These are phyloP conservation scores for Quercus agrifolia DNA, from an alignment of 306 rosid species.

Conservation along the genomic window DNA sequence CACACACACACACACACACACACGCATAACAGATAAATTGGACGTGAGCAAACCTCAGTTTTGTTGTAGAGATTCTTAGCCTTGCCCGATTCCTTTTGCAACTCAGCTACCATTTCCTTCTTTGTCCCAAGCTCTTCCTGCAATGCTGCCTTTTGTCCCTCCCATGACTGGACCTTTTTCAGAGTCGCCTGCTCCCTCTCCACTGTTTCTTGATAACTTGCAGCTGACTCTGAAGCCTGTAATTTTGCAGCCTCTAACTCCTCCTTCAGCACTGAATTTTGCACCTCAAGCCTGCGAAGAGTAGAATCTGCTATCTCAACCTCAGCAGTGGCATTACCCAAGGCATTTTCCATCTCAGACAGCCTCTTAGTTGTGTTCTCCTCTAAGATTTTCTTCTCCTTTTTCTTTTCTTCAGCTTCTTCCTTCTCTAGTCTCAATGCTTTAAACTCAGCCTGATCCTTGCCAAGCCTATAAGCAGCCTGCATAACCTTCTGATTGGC, in stretches of 20 bases:
- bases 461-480: slow-evolving; percentile 49
- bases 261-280: slow-evolving; percentile 40
- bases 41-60: slow-evolving; percentile 44
- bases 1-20: too few relatives aligned
- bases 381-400: slow-evolving; percentile 38
- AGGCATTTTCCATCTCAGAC: slow-evolving; percentile 53
- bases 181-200: slow-evolving; percentile 42
- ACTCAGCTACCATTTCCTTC: slow-evolving; percentile 36
- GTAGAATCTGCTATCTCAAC: slow-evolving; percentile 36
- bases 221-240: slow-evolving; percentile 34
- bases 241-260: slow-evolving; percentile 39
- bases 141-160: slow-evolving; percentile 35
- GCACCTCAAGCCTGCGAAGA: slow-evolving; percentile 27
- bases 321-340: slow-evolving; percentile 37
- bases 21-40: background rate
- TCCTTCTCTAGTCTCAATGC: slow-evolving; percentile 46
- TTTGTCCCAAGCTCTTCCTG: slow-evolving; percentile 45
- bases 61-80: slow-evolving; percentile 33
- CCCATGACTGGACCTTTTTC: slow-evolving; percentile 39
- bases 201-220: slow-evolving; percentile 35
- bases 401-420: slow-evolving; percentile 28
- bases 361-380: slow-evolving; percentile 56
- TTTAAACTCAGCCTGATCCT: slow-evolving; percentile 42
- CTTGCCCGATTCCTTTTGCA: slow-evolving; percentile 39
- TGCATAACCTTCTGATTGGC: slow-evolving; percentile 55